Evolutionary conservation across 257 asterid genomes (phyloP), one percentile per base, ranked within the genome.

Genomic region (Solanum piurae): DNA sequence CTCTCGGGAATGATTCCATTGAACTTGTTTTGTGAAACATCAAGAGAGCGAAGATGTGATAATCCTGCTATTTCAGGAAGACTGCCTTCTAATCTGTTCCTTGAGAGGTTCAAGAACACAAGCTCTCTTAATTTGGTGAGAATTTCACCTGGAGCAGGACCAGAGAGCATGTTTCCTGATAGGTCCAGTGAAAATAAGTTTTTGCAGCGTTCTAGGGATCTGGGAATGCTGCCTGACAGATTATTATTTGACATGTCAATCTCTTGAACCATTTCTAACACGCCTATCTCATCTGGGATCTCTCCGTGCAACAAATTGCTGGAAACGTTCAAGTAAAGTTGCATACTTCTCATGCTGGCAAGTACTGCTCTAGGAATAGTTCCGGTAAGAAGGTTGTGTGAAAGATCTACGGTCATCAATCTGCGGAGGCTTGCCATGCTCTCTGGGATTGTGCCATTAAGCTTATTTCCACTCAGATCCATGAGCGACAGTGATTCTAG

Each of bases 201-300:
- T 80, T 91, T 90, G 93, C 99, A 96, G 76, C 87, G 84, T 82
- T 55, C 88, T n/a, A 96, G 87, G 36, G 92, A 2, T 20, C 16
- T 77, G 72, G 99, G 95, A 71, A 96, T 87, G 87, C 87, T 87
- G 42, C 96, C 96, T 3, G 98, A 92, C 29, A 96, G 33, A 73
- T 90, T 89, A 79, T 96, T 96, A 87, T 89, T 89, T 9, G 99
- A 95, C 44, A 96, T 4, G 77, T 95, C 95, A 13, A 95, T 94
- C 58, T 49, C 94, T 87, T 96, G 98, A 29, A 95, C 95, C 99
- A 96, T 96, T 87, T 91, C 92, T 37, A 95, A 87, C 90, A 25
- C 71, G 27, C 95, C 94, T 25, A 96, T 80, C 85, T 94, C 98
- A 21, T 87, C 85, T 12, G 98, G 98, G 90, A 96, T 90, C 74